Evolutionary conservation across 192 early-diverging fungal genomes (phyloP), one percentile per base, ranked within the genome.

Genomic region (Backusella tuberculispora): DNA sequence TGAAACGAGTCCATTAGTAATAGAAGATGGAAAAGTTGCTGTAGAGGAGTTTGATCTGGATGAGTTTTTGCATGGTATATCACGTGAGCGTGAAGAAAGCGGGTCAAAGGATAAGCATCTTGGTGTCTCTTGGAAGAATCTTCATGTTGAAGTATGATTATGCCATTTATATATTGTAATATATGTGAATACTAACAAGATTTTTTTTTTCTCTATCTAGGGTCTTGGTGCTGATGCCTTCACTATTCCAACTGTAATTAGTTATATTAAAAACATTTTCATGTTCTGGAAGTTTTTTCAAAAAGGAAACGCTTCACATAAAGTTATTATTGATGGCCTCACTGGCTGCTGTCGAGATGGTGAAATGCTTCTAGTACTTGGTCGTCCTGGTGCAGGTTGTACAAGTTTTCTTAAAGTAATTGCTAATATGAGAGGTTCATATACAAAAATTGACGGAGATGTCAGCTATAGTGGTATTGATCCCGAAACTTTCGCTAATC

Each of bases 311-410:
- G 29, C 86, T 83, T 63, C 46, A 4, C 29, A 76, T 12, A 67
- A 67, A 56, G 84, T 72, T 37, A 91, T 96, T 65, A 77, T 94
- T 17, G 63, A 83, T 44, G 73, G 82, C 15, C 76, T 90, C 67
- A 87, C 81, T 15, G 94, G 94, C 12, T 91, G 88, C 63, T 83
- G 89, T 37, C 85, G 88, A 43, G 88, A 91, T 38, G 93, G 94
- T 37, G 92, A 95, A 74, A 88, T 90, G 87, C 72, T 87, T 10
- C 76, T 92, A 38, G 88, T 92, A 7, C 84, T 93, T 24, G 92
- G 92, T 45, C 84, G 90, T n/a, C 92, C 92, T 43, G 91, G 90
- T 42, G 84, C 90, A 4, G 91, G 91, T 29, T 90, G 90, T 66
- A 87, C 88, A 6, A 86, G 88, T 38, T 67, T 93, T 38, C 82